These are phyloP conservation scores for Yarrowia galli DNA, from an alignment of 1,139 yeast species.

Conservation along the genomic window DNA sequence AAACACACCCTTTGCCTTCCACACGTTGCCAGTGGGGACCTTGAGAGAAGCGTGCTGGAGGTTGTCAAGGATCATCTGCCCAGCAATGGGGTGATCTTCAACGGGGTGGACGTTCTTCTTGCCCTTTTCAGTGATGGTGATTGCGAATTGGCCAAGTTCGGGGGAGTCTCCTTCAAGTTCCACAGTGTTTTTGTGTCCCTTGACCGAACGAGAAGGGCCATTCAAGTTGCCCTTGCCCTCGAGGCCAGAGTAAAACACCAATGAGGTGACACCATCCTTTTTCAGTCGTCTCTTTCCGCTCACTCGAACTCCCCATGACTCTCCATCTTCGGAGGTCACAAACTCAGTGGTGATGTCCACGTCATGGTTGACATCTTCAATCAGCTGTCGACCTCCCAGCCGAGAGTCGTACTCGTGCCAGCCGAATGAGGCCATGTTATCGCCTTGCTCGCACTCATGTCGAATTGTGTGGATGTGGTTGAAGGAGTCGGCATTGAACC, in stretches of 20 bases:
- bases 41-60: conserved; percentile 73
- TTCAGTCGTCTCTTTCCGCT: conserved; percentile 58
- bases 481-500: conserved; percentile 76
- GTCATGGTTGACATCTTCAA: conserved; percentile 70
- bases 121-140: conserved; percentile 48
- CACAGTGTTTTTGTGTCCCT: conserved; percentile 44
- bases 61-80: conserved; percentile 47
- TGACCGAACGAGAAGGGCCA: conserved; percentile 42
- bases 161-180: conserved; percentile 49
- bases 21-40: conserved; percentile 74
- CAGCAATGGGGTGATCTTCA: conserved; percentile 44
- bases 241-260: conserved; percentile 79
- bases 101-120: conserved; percentile 48
- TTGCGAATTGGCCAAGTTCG: conserved; percentile 50
- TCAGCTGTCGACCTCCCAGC: conserved; percentile 80
- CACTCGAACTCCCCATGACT: conserved; percentile 78
- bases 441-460: conserved; percentile 80
- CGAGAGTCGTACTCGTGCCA: conserved; percentile 92
- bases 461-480: conserved; percentile 68
- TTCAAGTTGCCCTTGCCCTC: conserved; percentile 60
- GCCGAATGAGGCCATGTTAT: conserved; percentile 75
- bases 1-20: conserved; percentile 84
- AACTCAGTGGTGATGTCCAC: conserved; percentile 73
- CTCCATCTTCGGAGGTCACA: conserved; percentile 67
- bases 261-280: conserved; percentile 62